Base-by-base conservation (phyloP, 164 flowering plant species). In the Cinnamomum chago region DNA sequence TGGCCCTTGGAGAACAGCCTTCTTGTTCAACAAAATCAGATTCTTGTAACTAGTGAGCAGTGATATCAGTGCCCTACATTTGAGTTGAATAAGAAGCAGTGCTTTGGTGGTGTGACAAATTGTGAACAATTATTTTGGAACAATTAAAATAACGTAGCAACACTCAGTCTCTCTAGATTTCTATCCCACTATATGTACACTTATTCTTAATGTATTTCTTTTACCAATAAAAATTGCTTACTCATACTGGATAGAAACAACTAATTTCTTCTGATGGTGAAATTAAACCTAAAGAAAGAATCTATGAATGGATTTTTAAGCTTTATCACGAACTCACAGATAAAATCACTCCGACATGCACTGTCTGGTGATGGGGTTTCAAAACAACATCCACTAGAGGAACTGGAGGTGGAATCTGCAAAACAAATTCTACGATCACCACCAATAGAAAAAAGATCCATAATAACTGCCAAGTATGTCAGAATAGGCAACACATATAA, bases 341-440 rank as follows among this genome's bases (percentile, higher is more conserved):
- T 70, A 87, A 80, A 76, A 95, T 76, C 73, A 81, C 82, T 73
- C 99, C 99, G 40, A 96, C 91, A 60, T 95, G 99, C 68, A 83
- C 64, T 73, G 84, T 84, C 66, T 85, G 80, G 76, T 96, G 98
- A 79, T 83, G 82, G 33, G 90, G 89, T 77, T 88, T 76, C 77
- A 96, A 80, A 51, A 77, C 79, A 24, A 83, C 90, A 70, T 82
- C 81, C 69, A 96, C 89, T 13, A 79, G 76, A 77, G 97, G 97
- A 78, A 96, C 97, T 60, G 85, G 88, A 70, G 95, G 97, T 62
- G 94, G 95, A 62, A 35, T 83, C 98, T 93, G 86, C 84, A 83
- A 73, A 10, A 67, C 50, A 67, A 77, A 50, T 51, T 30, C 17
- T 2, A 47, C 17, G 9, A 68, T 68, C 50, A 68, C 25, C n/a